These are phyloP conservation scores for Murraya paniculata DNA, from an alignment of 345 rosid genomes.

Conservation along the genomic window DNA sequence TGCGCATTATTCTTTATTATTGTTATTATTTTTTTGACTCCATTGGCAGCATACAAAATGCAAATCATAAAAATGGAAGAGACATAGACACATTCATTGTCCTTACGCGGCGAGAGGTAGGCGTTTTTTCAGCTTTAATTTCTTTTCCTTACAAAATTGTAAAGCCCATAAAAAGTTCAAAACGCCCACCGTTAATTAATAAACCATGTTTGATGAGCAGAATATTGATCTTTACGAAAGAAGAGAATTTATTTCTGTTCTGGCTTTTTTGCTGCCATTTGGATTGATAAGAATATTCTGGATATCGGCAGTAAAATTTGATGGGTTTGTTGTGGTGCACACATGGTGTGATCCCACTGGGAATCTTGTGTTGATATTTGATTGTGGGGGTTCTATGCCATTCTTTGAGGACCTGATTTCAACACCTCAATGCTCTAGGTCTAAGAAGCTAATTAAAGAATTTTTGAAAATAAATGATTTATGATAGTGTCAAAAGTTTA, in stretches of 20 bases:
- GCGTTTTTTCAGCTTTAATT: conserved; percentile 3
- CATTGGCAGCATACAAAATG: background rate
- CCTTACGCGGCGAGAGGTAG: conserved; percentile 24
- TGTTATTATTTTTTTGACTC: background rate
- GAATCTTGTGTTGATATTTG: conserved; percentile 14
- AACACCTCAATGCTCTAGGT: conserved; percentile 19
- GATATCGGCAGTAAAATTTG: background rate
- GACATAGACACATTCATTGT: background rate
- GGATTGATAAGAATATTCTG: conserved; percentile 19
- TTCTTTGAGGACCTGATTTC: conserved; percentile 21
- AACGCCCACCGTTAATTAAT: conserved; percentile 33
- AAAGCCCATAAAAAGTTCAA: background rate
- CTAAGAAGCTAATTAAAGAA: background rate
- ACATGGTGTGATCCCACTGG: conserved; percentile 17
- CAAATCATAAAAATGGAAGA: background rate
- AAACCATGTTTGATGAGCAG: conserved; percentile 24
- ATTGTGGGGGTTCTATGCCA: background rate
- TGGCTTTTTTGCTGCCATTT: background rate
- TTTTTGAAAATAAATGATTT: background rate
- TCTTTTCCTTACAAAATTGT: background rate
- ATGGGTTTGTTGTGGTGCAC: background rate
- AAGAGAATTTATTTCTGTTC: too few relatives aligned
- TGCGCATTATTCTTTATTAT: too few relatives aligned
- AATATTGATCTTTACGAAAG: too few relatives aligned
- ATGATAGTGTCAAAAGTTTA: background rate